Evolutionary conservation across 352 stramenopile genomes (phyloP), one percentile per base, ranked within the genome.

Genomic region (Phytopythium mirpurense): DNA sequence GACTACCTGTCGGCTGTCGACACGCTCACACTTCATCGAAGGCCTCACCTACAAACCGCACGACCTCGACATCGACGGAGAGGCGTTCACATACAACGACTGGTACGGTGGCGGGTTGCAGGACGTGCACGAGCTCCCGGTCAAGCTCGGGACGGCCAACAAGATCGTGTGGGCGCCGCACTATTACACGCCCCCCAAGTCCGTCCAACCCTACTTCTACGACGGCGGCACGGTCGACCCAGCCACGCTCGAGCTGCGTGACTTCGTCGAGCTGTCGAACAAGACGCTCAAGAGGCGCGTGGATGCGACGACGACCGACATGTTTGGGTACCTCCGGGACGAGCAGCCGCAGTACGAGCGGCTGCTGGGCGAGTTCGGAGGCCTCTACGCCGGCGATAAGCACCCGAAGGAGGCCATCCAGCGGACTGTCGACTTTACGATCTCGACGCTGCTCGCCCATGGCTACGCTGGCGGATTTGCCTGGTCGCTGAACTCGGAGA

Each of bases 401-500:
- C 66, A 86, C 47, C 72, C 73, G 2, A 66, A 74, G 53, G 75
- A 77, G 52, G 89, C 82, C 5, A 90, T 68, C 5, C 64, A 80
- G 53, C 74, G 82, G 4, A 78, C 62, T 19, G 78, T 76, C 0
- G 74, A 86, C 53, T 78, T 67, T 44, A 86, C 63, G 0, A 85
- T 90, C 54, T 59, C 86, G 27, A 59, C 88, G 24, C 72, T 92
- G 51, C 58, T 70, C 21, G 57, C 66, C 24, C 60, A 63, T 2
- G 66, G 70, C 14, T 86, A 75, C 54, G 56, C 74, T 0, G 81
- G 78, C 12, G 81, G 77, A 24, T 92, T 86, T 49, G 69, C 85
- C 31, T 90, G 81, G 74, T 86, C 76, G 26, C 59, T 92, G 44
- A 88, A 90, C 40, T 77, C 81, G 0, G 77, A 92, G 57, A 80